Conservation (phyloP, 192 early-diverging fungal genomes). For the Rhizoclosmatium globosum region DNA sequence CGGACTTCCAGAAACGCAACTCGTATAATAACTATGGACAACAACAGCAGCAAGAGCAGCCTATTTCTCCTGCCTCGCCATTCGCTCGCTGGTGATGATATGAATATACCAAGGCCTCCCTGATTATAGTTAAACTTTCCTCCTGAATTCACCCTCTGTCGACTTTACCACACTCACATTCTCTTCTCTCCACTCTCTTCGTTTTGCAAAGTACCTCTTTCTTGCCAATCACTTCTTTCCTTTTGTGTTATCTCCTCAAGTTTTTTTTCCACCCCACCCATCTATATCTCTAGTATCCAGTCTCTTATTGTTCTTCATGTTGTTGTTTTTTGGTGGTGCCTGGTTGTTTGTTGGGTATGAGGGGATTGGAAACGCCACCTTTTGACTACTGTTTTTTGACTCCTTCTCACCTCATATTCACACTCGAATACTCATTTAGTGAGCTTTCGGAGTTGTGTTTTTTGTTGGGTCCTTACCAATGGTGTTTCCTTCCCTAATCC, state of each 20-base stretch:
- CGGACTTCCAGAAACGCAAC: constrained; percentile 25
- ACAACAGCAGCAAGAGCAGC: constrained; percentile 20
- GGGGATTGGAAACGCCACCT: no score
- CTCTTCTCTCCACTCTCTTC: background rate
- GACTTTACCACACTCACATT: background rate
- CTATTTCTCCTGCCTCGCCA: constrained; percentile 35
- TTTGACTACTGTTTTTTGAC: no score
- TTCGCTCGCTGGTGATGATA: constrained; percentile 27
- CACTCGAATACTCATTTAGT: background rate
- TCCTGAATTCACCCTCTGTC: background rate
- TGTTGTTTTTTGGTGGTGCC: background rate
- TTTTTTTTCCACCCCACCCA: background rate
- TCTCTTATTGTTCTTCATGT: no score
- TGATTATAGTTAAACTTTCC: background rate
- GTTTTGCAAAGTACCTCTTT: background rate
- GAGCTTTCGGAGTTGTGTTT: background rate
- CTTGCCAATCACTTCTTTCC: background rate
- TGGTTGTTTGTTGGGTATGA: no score
- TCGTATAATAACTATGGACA: constrained; percentile 12
- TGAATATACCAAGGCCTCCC: background rate
- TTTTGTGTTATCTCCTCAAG: background rate
- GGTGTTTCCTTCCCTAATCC: background rate
- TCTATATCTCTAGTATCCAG: no score
- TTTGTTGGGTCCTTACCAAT: background rate
- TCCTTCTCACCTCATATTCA: no score